These are phyloP conservation scores for Heimioporus retisporus DNA, from an alignment of 1,284 basidiomycete species.

Conservation along the genomic window DNA sequence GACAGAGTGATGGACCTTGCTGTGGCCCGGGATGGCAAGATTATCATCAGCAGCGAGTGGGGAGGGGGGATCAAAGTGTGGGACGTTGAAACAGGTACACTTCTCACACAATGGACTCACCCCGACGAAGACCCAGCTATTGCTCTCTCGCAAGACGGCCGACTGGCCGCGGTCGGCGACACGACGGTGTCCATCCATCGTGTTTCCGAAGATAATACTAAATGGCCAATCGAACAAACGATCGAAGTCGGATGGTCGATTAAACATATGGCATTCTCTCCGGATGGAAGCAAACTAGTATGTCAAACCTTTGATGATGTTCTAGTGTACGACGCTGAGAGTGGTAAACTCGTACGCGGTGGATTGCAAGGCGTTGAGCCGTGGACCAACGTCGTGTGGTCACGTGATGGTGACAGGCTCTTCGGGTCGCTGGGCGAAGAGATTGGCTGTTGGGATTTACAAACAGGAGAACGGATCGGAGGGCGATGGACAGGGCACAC, in stretches of 20 bases:
- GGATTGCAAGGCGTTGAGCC: no score
- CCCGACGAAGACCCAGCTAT: not conserved
- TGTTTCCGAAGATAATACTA: not conserved
- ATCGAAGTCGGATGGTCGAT: not conserved
- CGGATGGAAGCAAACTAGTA: slow-evolving; percentile 15
- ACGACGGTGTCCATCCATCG: not conserved
- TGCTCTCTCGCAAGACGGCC: slow-evolving; percentile 19
- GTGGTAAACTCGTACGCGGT: not conserved
- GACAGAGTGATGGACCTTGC: not conserved
- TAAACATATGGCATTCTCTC: slow-evolving; percentile 17
- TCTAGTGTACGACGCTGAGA: slow-evolving; percentile 1
- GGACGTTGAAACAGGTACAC: slow-evolving; percentile 4
- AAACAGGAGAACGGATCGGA: slow-evolving; percentile 5
- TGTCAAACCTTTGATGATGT: not conserved
- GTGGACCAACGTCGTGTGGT: slow-evolving; percentile 14
- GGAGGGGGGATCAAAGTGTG: slow-evolving; percentile 12
- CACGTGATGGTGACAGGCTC: slow-evolving; percentile 14
- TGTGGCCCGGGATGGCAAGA: slow-evolving; percentile 7
- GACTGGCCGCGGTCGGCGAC: slow-evolving; percentile 2
- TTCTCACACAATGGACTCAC: slow-evolving; percentile 11
- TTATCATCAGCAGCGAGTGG: not conserved
- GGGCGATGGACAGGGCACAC: slow-evolving; percentile 15
- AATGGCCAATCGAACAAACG: not conserved
- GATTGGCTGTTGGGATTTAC: slow-evolving; percentile 14
- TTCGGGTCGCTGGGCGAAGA: slow-evolving; percentile 1